A percentile compares a stretch with the other conserved stretches of the same genome.
phyloP scores from a whole-genome alignment of 495 filamentous ascomycete genomes.

The Hyaloscypha finlandica region DNA sequence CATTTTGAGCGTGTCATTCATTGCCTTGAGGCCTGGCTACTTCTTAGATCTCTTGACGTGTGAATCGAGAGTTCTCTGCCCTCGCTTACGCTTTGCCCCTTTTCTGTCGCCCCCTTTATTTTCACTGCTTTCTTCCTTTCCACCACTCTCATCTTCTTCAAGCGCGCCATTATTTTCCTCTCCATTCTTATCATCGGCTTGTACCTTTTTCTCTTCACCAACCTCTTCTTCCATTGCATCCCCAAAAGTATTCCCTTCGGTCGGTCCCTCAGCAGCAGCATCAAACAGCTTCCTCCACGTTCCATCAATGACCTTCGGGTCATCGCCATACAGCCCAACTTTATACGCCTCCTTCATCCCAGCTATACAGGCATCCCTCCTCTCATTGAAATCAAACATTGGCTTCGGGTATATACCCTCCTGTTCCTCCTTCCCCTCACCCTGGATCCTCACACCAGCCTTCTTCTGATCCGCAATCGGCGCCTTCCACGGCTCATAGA shows the following conservation, averaged over 20 bases:
- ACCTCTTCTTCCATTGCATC: conserved; percentile 19
- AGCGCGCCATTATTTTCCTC: conserved; percentile 36
- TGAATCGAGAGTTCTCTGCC: conserved; percentile 46
- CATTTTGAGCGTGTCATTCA: too few species aligned
- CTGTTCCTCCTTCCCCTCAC: conserved; percentile 15
- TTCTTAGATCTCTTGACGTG: conserved; percentile 43
- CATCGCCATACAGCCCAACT: conserved; percentile 60
- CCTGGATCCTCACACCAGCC: conserved; percentile 48
- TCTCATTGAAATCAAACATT: conserved; percentile 69
- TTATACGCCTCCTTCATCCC: conserved; percentile 67
- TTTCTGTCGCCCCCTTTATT: conserved; percentile 16
- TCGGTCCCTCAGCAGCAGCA: conserved; percentile 46
- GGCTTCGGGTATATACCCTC: conserved; percentile 60
- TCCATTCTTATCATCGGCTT: conserved; percentile 27
- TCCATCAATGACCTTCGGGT: conserved; percentile 58
- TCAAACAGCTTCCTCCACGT: conserved; percentile 60
- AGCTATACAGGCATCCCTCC: conserved; percentile 58
- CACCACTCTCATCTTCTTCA: conserved; percentile 36
- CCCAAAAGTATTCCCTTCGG: conserved; percentile 41
- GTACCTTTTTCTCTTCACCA: conserved; percentile 28
- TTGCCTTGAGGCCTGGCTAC: background rate
- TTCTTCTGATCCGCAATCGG: conserved; percentile 60
- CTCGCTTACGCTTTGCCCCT: conserved; percentile 21
- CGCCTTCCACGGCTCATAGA: conserved; percentile 75
- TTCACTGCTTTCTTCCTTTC: conserved; percentile 24